Evolutionary conservation across 176 grass and related monocot species (phyloP), one percentile per base, ranked within the genome.

Genomic region (Triticum monococcum): DNA sequence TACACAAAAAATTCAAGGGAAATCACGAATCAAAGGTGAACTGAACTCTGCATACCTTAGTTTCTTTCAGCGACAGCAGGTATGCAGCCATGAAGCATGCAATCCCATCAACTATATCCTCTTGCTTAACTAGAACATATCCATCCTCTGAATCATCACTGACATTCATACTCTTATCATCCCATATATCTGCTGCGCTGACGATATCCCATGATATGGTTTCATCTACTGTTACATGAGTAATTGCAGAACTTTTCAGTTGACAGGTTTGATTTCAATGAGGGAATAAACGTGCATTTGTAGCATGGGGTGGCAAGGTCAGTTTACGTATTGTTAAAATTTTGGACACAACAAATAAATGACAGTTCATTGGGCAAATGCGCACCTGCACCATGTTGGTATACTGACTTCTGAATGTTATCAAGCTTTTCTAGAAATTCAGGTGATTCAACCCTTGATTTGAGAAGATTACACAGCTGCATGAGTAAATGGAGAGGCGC

Each of bases 41-140:
- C 8, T 84, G 12, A 68, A 22, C 1, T 38, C 71, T 79, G 59
- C 48, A 63, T 88, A 99, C 97, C 91, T 99, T 99, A 80, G 97
- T 96, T 89, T 99, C 80, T 83, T 99, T 91, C 50, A 99, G 88
- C 3, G 97, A 94, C 48, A 96, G 56, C 75, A 99, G 85, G 84
- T 96, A 99, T 60, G 92, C 80, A 80, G 97, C 97, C 97, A 96
- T 99, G 82, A 99, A 99, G 66, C 87, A 88, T 60, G 97, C 97
- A 73, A 99, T 91, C 22, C 97, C 94, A 79, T 99, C 97, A 23
- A 99, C 97, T 70, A 99, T 96, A 80, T 99, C 97, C 77, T 99
- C 97, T 91, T 99, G 93, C 71, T 88, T 91, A 46, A 99, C 89
- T 12, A 99, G 83, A 76, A 99, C 92, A 96, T 92, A 99, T 64